These are phyloP conservation scores for Blastomyces emzantsi DNA, from an alignment of 2,329 filamentous ascomycete genomes.

Conservation along the genomic window DNA sequence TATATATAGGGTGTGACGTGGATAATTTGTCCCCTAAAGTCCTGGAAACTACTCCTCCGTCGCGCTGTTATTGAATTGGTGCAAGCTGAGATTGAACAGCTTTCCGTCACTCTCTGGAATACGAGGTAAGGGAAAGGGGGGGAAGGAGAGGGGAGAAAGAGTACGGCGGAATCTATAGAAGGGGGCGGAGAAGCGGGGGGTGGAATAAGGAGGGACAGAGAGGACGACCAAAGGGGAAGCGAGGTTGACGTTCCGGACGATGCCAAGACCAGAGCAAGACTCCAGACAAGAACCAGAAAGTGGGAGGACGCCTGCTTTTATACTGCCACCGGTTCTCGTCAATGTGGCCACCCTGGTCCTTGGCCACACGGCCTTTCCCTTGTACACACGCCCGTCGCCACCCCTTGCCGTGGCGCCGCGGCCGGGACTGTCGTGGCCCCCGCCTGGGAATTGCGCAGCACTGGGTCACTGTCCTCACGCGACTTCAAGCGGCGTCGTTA, in stretches of 20 bases:
- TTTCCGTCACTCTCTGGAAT: not conserved
- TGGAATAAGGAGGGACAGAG: not conserved
- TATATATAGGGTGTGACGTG: not conserved
- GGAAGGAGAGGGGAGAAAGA: not conserved
- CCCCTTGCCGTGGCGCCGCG: constrained; percentile 5
- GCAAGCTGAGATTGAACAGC: not conserved
- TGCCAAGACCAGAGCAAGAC: constrained; percentile 17
- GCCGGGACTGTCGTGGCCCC: not conserved
- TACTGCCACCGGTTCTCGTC: constrained; percentile 13
- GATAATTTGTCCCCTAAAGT: not conserved
- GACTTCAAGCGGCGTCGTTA: constrained; percentile 11
- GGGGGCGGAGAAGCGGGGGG: not conserved
- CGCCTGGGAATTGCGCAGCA: not conserved
- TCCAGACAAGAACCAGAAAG: constrained; percentile 12
- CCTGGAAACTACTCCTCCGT: not conserved
- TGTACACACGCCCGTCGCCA: constrained; percentile 12
- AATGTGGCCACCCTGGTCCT: constrained; percentile 10
- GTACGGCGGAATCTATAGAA: not conserved
- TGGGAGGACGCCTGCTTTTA: constrained; percentile 17
- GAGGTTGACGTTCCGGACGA: constrained; percentile 15
- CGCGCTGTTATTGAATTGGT: not conserved
- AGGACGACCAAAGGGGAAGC: not conserved
- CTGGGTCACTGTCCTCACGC: not conserved
- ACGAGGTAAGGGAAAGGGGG: not conserved
- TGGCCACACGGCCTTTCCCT: constrained; percentile 11